Percentiles rank a stretch among this genome's conserved stretches.
These are phyloP conservation scores for Blastomyces silverae DNA, from an alignment of 2,329 filamentous ascomycete species.

Conservation along the genomic window DNA sequence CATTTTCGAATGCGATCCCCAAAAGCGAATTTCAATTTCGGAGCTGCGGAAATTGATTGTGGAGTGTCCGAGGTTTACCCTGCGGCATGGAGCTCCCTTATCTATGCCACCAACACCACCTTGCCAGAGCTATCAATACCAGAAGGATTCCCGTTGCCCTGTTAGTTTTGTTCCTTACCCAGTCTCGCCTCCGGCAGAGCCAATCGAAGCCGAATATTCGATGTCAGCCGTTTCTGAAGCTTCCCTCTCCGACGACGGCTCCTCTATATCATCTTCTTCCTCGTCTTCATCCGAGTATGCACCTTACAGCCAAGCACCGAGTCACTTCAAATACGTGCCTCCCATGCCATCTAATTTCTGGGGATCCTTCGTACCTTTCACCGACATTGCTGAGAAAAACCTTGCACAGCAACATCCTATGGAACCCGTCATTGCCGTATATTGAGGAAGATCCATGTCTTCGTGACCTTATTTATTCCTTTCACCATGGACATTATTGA, in stretches of 20 bases:
- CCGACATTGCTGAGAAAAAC: constrained; percentile 29
- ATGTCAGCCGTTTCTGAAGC: constrained; percentile 37
- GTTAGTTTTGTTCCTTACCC: constrained; percentile 33
- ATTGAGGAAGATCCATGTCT: constrained; percentile 17
- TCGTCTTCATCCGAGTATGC: constrained; percentile 31
- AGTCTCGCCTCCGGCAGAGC: constrained; percentile 32
- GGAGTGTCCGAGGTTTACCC: constrained; percentile 67
- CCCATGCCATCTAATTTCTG: constrained; percentile 26
- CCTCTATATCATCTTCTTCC: constrained; percentile 27
- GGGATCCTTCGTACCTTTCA: constrained; percentile 25
- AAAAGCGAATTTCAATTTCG: constrained; percentile 70
- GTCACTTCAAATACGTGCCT: constrained; percentile 26
- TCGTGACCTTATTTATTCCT: constrained; percentile 15
- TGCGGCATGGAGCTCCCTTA: constrained; percentile 27
- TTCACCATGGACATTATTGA: constrained; percentile 1
- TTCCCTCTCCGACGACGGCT: constrained; percentile 37
- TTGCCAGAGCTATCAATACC: constrained; percentile 28
- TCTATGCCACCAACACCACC: constrained; percentile 29
- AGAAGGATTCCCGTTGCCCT: constrained; percentile 32
- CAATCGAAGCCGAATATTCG: constrained; percentile 34
- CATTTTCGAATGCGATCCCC: constrained; percentile 81
- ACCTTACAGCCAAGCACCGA: constrained; percentile 27
- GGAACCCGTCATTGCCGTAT: constrained; percentile 23
- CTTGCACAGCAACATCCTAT: constrained; percentile 26
- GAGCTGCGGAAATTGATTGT: constrained; percentile 73